phyloP scores from a whole-genome alignment of 164 flowering plant genomes.

The Malania oleifera region DNA sequence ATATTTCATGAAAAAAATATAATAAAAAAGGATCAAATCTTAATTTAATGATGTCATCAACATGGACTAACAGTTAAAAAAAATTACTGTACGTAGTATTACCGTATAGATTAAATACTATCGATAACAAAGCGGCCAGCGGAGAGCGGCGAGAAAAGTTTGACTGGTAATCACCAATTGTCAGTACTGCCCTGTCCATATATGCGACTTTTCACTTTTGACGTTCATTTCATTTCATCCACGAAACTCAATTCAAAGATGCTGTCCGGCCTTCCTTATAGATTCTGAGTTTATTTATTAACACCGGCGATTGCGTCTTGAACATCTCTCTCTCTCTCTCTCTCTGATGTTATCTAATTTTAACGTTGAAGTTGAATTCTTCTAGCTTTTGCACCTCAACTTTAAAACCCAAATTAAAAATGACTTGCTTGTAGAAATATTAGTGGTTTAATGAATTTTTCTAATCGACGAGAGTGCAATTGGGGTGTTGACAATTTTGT shows the following conservation, averaged over 20 bases:
- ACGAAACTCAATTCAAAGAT: constrained; percentile 24
- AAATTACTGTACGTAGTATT: no score
- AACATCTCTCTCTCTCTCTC: constrained; percentile 11
- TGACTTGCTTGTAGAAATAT: not conserved
- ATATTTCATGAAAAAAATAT: no score
- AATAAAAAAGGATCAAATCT: no score
- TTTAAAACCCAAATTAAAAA: not conserved
- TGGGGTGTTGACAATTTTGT: constrained; percentile 24
- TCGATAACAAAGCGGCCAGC: no score
- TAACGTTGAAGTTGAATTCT: constrained; percentile 29
- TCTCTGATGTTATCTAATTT: constrained; percentile 2
- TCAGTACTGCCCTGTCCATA: no score
- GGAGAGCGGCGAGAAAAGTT: constrained; percentile 11
- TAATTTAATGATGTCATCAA: no score
- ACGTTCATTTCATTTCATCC: no score
- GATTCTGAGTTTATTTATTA: constrained; percentile 1
- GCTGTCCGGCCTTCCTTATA: no score
- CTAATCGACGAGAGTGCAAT: constrained; percentile 20
- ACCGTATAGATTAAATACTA: no score
- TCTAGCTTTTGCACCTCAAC: not conserved
- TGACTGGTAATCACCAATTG: constrained; percentile 9
- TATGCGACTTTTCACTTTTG: constrained; percentile 20
- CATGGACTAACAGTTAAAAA: no score
- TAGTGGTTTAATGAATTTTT: no score
- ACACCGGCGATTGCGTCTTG: constrained; percentile 18